These are phyloP conservation scores for Ascoidea asiatica DNA, from an alignment of 805 yeast species.

Conservation along the genomic window DNA sequence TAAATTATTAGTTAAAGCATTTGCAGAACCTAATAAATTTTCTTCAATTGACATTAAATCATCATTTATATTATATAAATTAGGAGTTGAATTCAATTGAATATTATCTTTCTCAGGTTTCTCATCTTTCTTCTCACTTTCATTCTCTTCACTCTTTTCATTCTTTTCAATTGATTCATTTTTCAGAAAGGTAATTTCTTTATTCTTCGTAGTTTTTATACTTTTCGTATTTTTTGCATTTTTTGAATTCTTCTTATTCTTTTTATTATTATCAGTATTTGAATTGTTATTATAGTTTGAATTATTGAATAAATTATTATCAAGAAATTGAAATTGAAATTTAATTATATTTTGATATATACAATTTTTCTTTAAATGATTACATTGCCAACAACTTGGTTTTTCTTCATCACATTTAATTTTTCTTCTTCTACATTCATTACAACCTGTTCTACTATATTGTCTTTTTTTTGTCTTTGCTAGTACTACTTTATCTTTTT, in stretches of 20 bases:
- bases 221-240: too few species aligned
- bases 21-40: background rate
- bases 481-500: too few species aligned
- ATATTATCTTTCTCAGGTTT: too few species aligned
- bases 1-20: background rate
- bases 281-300: background rate
- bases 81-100: too few species aligned
- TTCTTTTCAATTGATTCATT: too few species aligned
- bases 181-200: too few species aligned
- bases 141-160: too few species aligned
- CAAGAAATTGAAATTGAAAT: conserved; percentile 11
- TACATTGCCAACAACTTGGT: conserved; percentile 28
- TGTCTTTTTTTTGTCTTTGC: conserved; percentile 20
- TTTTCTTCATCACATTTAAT: conserved; percentile 27
- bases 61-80: too few species aligned
- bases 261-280: background rate
- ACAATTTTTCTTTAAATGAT: conserved; percentile 23
- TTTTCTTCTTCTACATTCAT: conserved; percentile 30
- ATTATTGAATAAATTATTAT: background rate
- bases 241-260: background rate
- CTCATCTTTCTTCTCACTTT: too few species aligned
- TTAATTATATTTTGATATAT: conserved; percentile 18
- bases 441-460: conserved; percentile 31
- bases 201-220: too few species aligned
- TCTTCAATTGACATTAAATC: background rate